Evolutionary conservation across 2,329 filamentous ascomycete species (phyloP).

Genomic region (Graphilbum ipis-grandicollis): DNA sequence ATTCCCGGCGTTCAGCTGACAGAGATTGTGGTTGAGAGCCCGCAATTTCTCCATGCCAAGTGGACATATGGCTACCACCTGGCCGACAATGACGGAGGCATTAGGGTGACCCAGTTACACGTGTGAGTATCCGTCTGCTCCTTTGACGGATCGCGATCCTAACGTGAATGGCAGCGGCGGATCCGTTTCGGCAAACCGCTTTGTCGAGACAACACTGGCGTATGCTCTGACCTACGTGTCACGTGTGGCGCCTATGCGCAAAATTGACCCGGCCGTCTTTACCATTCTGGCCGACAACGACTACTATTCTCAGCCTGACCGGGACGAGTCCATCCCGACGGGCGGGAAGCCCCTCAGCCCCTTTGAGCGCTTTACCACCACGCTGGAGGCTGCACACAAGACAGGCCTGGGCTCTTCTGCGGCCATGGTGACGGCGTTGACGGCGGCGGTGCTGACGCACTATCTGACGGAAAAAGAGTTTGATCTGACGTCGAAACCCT

Average conservation of each 20-base stretch:
- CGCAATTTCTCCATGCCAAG: conserved; percentile 72
- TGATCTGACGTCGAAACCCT: conserved; percentile 34
- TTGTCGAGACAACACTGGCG: conserved; percentile 79
- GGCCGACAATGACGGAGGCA: conserved; percentile 55
- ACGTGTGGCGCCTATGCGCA: conserved; percentile 22
- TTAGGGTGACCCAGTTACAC: conserved; percentile 63
- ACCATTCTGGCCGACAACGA: conserved; percentile 89
- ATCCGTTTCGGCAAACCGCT: conserved; percentile 46
- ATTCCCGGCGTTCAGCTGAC: conserved; percentile 45
- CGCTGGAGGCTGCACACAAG: conserved; percentile 70
- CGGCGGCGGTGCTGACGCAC: conserved; percentile 57
- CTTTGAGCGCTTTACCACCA: conserved; percentile 65
- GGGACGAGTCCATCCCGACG: neutral
- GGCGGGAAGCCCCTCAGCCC: no score
- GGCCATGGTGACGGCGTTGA: conserved; percentile 78
- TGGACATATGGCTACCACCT: conserved; percentile 77
- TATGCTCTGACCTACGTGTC: conserved; percentile 75
- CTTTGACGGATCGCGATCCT: neutral
- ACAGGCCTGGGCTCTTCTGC: conserved; percentile 91
- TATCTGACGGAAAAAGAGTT: conserved; percentile 45
- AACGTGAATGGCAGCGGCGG: conserved; percentile 21
- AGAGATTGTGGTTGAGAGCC: conserved; percentile 75
- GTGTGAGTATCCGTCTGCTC: conserved; percentile 43
- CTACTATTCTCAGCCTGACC: conserved; percentile 73
- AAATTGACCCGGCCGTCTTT: conserved; percentile 52